Conservation (phyloP, 805 yeast genomes). For the Pichia californica region DNA sequence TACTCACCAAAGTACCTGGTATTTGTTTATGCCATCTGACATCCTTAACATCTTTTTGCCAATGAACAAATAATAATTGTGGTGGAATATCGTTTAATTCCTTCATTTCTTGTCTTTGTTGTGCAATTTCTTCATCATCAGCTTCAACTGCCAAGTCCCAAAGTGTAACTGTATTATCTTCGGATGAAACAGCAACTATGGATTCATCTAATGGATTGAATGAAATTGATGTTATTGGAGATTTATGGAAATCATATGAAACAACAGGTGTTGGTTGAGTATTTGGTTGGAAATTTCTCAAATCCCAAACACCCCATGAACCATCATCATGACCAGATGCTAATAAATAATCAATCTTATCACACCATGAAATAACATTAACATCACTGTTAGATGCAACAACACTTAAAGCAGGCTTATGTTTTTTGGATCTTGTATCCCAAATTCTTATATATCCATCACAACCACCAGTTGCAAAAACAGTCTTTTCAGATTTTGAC, state of each 20-base stretch:
- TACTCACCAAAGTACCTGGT: conserved; percentile 90
- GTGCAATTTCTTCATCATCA: conserved; percentile 91
- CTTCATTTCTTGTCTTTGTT: conserved; percentile 68
- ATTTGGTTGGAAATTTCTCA: conserved; percentile 69
- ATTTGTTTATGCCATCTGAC: conserved; percentile 97
- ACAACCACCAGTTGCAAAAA: conserved; percentile 89
- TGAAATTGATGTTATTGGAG: conserved; percentile 86
- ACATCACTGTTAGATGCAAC: conserved; percentile 77
- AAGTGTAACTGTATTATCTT: conserved; percentile 91
- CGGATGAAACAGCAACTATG: conserved; percentile 90
- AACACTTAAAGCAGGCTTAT: conserved; percentile 83
- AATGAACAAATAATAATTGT: conserved; percentile 90
- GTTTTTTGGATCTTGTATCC: conserved; percentile 93
- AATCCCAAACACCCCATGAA: conserved; percentile 96
- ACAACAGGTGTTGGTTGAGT: conserved; percentile 78
- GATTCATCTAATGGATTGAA: conserved; percentile 96
- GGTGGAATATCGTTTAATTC: conserved; percentile 91
- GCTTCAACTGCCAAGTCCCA: conserved; percentile 99
- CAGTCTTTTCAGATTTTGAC: conserved; percentile 88
- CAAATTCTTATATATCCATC: conserved; percentile 91
- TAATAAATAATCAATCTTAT: conserved; percentile 73
- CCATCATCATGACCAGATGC: conserved; percentile 99
- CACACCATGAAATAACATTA: conserved; percentile 94
- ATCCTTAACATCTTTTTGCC: conserved; percentile 97
- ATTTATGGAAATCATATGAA: conserved; percentile 88